Evolutionary conservation across 225 moss, liverwort and hornwort genomes (phyloP).

Genomic region (Polytrichum formosum): DNA sequence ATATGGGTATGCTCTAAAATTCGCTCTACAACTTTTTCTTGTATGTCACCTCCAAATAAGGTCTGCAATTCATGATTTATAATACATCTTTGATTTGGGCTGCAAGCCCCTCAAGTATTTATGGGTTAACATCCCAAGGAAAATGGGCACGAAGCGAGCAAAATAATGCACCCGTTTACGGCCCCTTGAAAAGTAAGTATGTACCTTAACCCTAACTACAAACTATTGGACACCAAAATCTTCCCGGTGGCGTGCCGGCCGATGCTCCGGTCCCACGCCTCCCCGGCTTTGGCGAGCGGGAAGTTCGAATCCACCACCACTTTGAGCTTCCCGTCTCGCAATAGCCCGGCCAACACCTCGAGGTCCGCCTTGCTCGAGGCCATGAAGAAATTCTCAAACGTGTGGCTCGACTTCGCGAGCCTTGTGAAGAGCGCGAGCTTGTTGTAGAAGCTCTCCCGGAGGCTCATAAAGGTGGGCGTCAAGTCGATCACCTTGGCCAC

Average conservation of each 20-base stretch:
- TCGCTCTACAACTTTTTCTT: too few relatives aligned
- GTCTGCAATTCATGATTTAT: too few relatives aligned
- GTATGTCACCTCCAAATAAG: too few relatives aligned
- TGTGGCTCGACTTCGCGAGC: conserved; percentile 7
- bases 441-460: conserved; percentile 12
- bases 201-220: too few relatives aligned
- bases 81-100: too few relatives aligned
- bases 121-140: too few relatives aligned
- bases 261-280: conserved; percentile 66
- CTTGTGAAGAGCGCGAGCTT: conserved; percentile 2
- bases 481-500: conserved; percentile 49
- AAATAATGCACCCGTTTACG: too few relatives aligned
- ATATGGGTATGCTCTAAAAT: too few relatives aligned
- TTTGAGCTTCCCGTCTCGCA: conserved; percentile 42
- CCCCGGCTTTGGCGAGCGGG: conserved; percentile 40
- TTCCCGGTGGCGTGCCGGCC: conserved; percentile 71
- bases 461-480: conserved; percentile 10
- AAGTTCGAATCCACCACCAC: conserved; percentile 50
- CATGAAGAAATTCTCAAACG: conserved; percentile 19
- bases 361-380: conserved; percentile 36
- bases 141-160: too few relatives aligned
- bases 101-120: too few relatives aligned
- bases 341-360: conserved; percentile 34
- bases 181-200: too few relatives aligned
- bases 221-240: conserved; percentile 10